phyloP scores from a whole-genome alignment of 352 stramenopile species.

The Globisporangium okanoganense region DNA sequence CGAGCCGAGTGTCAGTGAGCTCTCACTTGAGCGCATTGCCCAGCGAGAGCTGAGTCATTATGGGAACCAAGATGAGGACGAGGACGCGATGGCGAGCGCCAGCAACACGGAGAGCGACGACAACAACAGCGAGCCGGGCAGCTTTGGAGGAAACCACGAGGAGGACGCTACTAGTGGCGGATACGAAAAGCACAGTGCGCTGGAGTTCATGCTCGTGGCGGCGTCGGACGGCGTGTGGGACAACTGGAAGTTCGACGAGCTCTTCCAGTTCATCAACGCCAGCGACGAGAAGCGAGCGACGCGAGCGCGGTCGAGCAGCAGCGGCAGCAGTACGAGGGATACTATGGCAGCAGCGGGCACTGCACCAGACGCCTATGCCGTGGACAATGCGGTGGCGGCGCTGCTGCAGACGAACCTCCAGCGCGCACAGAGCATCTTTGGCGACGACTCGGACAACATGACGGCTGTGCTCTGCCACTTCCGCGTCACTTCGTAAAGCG shows the following conservation, averaged over 20 bases:
- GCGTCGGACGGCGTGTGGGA: slow-evolving; percentile 88
- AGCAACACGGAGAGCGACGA: slow-evolving; percentile 16
- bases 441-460: slow-evolving; percentile 88
- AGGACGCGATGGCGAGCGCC: slow-evolving; percentile 13
- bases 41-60: slow-evolving; percentile 10
- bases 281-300: slow-evolving; percentile 8
- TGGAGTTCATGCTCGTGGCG: slow-evolving; percentile 56
- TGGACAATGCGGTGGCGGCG: slow-evolving; percentile 27
- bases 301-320: slow-evolving; percentile 4
- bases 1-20: slow-evolving; percentile 52
- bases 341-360: neutral
- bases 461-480: slow-evolving; percentile 70
- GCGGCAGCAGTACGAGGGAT: too few species aligned
- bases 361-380: neutral
- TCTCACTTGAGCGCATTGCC: slow-evolving; percentile 42
- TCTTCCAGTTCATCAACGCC: slow-evolving; percentile 38
- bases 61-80: slow-evolving; percentile 22
- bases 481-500: slow-evolving; percentile 12
- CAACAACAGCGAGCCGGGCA: slow-evolving; percentile 14
- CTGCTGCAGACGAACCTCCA: slow-evolving; percentile 67
- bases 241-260: slow-evolving; percentile 84
- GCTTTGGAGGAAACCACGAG: neutral
- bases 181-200: neutral
- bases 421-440: slow-evolving; percentile 64
- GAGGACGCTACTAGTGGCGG: neutral